Percentiles rank a stretch among this genome's conserved stretches.
phyloP scores from a whole-genome alignment of 169 alveolate genomes.

The Cryptosporidium ryanae region DNA sequence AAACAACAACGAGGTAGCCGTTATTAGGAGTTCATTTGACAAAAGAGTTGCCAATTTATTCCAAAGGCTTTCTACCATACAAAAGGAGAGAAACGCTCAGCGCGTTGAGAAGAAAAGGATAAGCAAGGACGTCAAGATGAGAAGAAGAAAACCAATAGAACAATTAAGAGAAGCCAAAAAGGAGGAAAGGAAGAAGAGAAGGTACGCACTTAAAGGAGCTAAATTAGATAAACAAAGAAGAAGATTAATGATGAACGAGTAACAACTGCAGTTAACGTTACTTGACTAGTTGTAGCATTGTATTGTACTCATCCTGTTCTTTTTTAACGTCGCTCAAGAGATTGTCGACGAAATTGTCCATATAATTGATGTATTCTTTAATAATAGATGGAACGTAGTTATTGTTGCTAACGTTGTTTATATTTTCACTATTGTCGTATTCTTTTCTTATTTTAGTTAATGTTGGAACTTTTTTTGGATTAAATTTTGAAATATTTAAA shows the following conservation, averaged over 20 bases:
- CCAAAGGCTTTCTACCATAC: conserved; percentile 70
- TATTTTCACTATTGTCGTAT: conserved; percentile 18
- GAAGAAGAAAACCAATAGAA: conserved; percentile 65
- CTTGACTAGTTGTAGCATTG: conserved; percentile 20
- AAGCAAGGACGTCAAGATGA: conserved; percentile 35
- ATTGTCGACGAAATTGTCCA: conserved; percentile 56
- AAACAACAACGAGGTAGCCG: conserved; percentile 61
- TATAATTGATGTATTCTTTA: conserved; percentile 10
- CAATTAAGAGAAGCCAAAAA: conserved; percentile 69
- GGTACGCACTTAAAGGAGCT: conserved; percentile 72
- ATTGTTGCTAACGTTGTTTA: neutral
- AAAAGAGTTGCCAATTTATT: conserved; percentile 67
- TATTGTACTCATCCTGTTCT: conserved; percentile 52
- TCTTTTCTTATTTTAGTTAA: conserved; percentile 58
- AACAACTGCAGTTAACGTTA: neutral
- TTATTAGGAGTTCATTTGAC: conserved; percentile 65
- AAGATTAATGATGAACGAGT: conserved; percentile 57
- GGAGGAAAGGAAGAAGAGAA: conserved; percentile 73
- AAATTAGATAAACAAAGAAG: conserved; percentile 68
- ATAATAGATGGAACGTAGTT: conserved; percentile 8
- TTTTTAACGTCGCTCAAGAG: conserved; percentile 5
- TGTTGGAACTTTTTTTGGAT: conserved; percentile 87
- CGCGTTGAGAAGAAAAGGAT: conserved; percentile 63
- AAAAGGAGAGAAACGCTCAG: conserved; percentile 32
- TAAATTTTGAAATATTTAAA: conserved; percentile 77